These are phyloP conservation scores for Anthostomella pinea DNA, from an alignment of 2,329 filamentous ascomycete species.

Conservation along the genomic window DNA sequence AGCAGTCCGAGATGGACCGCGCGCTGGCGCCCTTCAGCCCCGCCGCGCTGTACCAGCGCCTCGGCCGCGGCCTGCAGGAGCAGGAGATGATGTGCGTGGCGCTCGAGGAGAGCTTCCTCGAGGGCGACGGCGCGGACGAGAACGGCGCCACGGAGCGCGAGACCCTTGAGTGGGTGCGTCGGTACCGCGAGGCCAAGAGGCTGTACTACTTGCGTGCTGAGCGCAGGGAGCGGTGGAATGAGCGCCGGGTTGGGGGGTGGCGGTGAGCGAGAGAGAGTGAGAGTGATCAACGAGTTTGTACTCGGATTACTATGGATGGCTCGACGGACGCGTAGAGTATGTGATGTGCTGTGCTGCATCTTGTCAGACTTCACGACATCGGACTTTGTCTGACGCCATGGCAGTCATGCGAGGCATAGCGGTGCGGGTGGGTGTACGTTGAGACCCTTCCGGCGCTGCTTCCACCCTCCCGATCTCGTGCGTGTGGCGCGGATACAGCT, in stretches of 20 bases:
- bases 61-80: slow-evolving; percentile 74
- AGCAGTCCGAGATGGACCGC: slow-evolving; percentile 84
- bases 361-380: too few species aligned
- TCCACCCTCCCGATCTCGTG: too few species aligned
- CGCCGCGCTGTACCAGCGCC: slow-evolving; percentile 77
- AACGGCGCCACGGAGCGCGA: slow-evolving; percentile 72
- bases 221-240: slow-evolving; percentile 91
- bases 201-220: slow-evolving; percentile 78
- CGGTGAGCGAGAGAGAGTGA: slow-evolving; percentile 48
- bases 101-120: slow-evolving; percentile 90
- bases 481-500: too few species aligned
- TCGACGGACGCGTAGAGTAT: too few species aligned
- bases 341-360: too few species aligned
- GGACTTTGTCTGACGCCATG: too few species aligned
- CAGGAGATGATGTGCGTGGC: slow-evolving; percentile 78
- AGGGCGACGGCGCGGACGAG: slow-evolving; percentile 43
- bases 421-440: too few species aligned
- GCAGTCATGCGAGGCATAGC: too few species aligned
- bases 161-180: slow-evolving; percentile 76
- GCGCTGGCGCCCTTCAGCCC: slow-evolving; percentile 83
- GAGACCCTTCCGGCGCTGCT: too few species aligned
- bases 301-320: too few species aligned
- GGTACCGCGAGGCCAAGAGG: slow-evolving; percentile 77
- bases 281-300: not conserved
- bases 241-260: slow-evolving; percentile 93